Evolutionary conservation across 176 grass and related monocot genomes (phyloP).

Genomic region (Carex littledalei): DNA sequence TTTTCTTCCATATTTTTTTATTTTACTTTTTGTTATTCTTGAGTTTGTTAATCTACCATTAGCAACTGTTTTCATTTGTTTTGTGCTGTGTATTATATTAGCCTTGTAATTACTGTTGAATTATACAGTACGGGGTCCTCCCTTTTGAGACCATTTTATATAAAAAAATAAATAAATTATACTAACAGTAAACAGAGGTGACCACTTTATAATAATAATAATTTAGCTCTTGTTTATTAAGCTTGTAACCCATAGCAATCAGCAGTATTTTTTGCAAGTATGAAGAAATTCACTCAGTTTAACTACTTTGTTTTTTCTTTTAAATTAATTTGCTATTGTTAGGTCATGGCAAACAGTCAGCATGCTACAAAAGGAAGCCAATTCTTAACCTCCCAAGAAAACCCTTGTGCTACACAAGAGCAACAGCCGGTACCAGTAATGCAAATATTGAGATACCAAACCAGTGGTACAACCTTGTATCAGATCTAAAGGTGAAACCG

Average conservation of each 20-base stretch:
- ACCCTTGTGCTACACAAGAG: slow-evolving; percentile 22
- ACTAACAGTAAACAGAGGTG: too few relatives aligned
- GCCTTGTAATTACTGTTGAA: too few relatives aligned
- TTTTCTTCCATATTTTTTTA: background rate
- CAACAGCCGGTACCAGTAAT: slow-evolving; percentile 16
- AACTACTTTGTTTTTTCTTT: background rate
- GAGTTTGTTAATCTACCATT: background rate
- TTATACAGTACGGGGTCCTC: too few relatives aligned
- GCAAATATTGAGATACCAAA: slow-evolving; percentile 62
- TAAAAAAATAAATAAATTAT: too few relatives aligned
- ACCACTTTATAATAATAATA: too few relatives aligned
- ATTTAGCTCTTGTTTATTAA: too few relatives aligned
- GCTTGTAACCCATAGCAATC: too few relatives aligned
- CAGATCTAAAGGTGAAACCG: slow-evolving; percentile 86
- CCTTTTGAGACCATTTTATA: too few relatives aligned
- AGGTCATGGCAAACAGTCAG: slow-evolving; percentile 9
- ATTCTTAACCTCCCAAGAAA: background rate
- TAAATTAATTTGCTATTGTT: background rate
- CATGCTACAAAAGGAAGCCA: slow-evolving; percentile 14
- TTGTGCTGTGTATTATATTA: too few relatives aligned
- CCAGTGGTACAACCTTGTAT: slow-evolving; percentile 89
- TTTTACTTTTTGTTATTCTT: background rate
- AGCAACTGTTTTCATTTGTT: background rate
- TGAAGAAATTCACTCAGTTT: background rate
- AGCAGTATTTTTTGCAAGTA: too few relatives aligned